phyloP scores from a whole-genome alignment of 2,329 filamentous ascomycete genomes.

The Neofusicoccum laricinum region DNA sequence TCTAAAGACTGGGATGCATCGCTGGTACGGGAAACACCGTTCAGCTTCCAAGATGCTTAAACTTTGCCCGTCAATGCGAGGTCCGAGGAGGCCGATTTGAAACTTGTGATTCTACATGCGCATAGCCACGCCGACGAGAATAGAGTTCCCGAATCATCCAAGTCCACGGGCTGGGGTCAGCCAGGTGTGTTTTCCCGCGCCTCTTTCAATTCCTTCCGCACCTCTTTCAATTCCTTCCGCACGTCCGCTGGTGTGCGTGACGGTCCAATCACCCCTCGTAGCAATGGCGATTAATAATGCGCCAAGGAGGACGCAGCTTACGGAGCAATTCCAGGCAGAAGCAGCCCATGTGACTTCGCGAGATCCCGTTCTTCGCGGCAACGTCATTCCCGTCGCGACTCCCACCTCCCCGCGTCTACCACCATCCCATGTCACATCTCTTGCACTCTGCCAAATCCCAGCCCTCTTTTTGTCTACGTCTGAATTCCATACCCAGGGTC shows the following conservation, averaged over 20 bases:
- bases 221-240: background rate
- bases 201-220: background rate
- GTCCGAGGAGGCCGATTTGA: background rate
- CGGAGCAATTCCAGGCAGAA: slow-evolving; percentile 18
- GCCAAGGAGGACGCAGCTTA: slow-evolving; percentile 6
- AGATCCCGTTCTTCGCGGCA: background rate
- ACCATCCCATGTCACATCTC: background rate
- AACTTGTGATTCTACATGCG: background rate
- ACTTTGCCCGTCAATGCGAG: background rate
- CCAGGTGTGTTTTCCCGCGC: background rate
- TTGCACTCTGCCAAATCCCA: background rate
- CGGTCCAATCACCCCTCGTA: background rate
- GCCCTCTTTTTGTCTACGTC: background rate
- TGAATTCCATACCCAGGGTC: background rate
- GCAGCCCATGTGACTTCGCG: slow-evolving; percentile 14
- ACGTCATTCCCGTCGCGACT: slow-evolving; percentile 7
- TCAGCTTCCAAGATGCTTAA: background rate
- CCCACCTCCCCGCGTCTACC: background rate
- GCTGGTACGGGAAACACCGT: too few relatives aligned
- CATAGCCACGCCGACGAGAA: background rate
- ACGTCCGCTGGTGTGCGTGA: background rate
- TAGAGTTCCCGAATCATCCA: background rate
- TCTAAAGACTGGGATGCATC: too few relatives aligned
- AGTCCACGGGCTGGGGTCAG: background rate
- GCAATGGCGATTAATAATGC: background rate